These are phyloP conservation scores for Aphanomyces cochlioides DNA, from an alignment of 352 stramenopile species.

Conservation along the genomic window DNA sequence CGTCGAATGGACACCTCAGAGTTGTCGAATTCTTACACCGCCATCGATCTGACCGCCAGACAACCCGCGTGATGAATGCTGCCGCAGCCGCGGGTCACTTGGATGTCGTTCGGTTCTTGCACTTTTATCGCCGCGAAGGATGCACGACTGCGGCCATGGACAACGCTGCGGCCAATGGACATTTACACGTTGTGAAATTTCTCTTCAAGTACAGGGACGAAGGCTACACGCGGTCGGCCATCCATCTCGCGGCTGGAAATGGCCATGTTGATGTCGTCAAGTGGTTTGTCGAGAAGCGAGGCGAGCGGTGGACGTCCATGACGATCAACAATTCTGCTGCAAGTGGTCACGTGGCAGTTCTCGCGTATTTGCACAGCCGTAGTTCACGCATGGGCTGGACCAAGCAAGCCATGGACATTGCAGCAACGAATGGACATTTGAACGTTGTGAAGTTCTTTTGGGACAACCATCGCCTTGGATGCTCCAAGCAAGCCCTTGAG, in stretches of 20 bases:
- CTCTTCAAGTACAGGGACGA: too few species aligned
- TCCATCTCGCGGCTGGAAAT: neutral
- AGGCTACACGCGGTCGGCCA: too few species aligned
- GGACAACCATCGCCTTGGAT: neutral
- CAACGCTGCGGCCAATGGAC: too few species aligned
- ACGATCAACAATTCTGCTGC: conserved; percentile 16
- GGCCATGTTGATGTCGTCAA: conserved; percentile 18
- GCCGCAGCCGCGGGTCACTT: too few species aligned
- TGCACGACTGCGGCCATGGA: too few species aligned
- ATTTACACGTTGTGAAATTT: too few species aligned
- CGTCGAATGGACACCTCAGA: too few species aligned
- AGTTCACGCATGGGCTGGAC: neutral
- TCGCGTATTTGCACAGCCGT: conserved; percentile 11
- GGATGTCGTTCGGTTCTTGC: too few species aligned
- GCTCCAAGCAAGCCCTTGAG: neutral
- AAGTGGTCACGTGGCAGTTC: conserved; percentile 10
- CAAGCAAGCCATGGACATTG: conserved; percentile 16
- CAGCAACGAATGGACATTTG: conserved; percentile 9
- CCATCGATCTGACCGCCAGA: too few species aligned
- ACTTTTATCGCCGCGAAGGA: too few species aligned
- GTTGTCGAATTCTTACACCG: too few species aligned
- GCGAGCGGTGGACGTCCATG: conserved; percentile 15
- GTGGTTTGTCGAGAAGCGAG: neutral
- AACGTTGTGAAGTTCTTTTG: conserved; percentile 2
- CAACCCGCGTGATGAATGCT: neutral